A percentile compares a stretch with the other conserved stretches of the same genome.
Conservation (phyloP, 2,329 filamentous ascomycete genomes). For the Helotiales sp. region DNA sequence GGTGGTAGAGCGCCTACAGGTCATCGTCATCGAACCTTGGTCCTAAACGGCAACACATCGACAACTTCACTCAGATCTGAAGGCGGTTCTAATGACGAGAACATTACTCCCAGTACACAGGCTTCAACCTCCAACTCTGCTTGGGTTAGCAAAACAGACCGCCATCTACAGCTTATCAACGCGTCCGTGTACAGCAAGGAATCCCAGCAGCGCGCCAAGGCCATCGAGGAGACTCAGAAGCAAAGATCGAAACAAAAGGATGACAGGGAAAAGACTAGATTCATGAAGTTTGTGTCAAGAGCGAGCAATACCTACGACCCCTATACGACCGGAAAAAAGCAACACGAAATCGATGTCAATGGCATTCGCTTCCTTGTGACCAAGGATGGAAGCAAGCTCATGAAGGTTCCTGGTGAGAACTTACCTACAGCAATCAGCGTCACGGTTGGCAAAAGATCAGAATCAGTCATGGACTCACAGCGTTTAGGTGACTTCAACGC, state of each 20-base stretch:
- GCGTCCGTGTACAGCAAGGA: conserved; percentile 76
- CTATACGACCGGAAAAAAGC: neutral
- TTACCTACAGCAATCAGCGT: conserved; percentile 8
- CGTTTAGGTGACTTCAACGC: conserved; percentile 57
- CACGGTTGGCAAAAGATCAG: neutral
- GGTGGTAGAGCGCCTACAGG: conserved; percentile 41
- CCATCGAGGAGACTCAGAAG: conserved; percentile 68
- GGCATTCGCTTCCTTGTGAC: conserved; percentile 73
- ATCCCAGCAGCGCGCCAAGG: conserved; percentile 64
- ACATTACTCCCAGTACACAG: neutral
- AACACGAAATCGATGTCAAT: conserved; percentile 35
- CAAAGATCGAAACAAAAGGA: conserved; percentile 56
- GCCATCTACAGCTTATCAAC: conserved; percentile 82
- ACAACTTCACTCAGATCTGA: conserved; percentile 1
- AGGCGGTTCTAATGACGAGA: conserved; percentile 23
- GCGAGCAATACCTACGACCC: conserved; percentile 27
- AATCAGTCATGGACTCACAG: conserved; percentile 32
- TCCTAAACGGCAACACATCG: conserved; percentile 53
- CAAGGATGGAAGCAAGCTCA: conserved; percentile 79
- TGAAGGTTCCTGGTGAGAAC: conserved; percentile 66
- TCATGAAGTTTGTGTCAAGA: conserved; percentile 48
- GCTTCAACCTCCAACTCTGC: conserved; percentile 35
- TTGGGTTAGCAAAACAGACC: conserved; percentile 74
- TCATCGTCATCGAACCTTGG: conserved; percentile 60
- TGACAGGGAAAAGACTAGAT: conserved; percentile 58